These are phyloP conservation scores for Exophiala dermatitidis DNA, from an alignment of 2,329 filamentous ascomycete species.

Conservation along the genomic window DNA sequence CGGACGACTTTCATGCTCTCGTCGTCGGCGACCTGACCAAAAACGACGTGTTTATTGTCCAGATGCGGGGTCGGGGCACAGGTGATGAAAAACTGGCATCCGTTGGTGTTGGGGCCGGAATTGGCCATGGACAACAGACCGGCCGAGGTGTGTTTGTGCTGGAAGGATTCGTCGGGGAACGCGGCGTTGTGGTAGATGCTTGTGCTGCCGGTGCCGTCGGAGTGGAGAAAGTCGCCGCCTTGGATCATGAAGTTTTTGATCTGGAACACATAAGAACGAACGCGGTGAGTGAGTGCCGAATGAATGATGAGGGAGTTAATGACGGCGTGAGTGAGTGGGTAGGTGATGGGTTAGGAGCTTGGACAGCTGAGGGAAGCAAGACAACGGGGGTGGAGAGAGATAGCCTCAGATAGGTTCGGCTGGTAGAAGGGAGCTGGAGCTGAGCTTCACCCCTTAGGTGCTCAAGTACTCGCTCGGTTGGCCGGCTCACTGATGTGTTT, in stretches of 20 bases:
- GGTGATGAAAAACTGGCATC: constrained; percentile 96
- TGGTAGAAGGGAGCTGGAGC: too few species aligned
- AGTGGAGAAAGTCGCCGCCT: constrained; percentile 90
- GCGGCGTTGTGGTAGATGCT: constrained; percentile 79
- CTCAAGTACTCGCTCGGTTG: background rate
- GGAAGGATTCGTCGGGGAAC: constrained; percentile 89
- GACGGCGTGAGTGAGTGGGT: too few species aligned
- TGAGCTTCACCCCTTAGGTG: too few species aligned
- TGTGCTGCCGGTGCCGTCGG: constrained; percentile 81
- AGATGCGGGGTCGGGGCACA: constrained; percentile 80
- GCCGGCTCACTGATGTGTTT: too few species aligned
- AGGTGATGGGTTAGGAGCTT: too few species aligned
- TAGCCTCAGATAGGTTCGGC: background rate
- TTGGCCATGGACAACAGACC: constrained; percentile 96
- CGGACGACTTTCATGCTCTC: constrained; percentile 76
- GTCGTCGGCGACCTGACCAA: constrained; percentile 72
- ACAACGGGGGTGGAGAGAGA: background rate
- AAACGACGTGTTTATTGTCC: constrained; percentile 90
- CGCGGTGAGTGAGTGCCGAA: too few species aligned
- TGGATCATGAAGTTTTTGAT: constrained; percentile 98
- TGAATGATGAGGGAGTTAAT: too few species aligned
- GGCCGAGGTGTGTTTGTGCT: constrained; percentile 65
- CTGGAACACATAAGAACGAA: constrained; percentile 41
- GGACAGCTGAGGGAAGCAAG: too few species aligned
- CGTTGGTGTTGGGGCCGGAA: constrained; percentile 84